Conservation (phyloP, 2,329 filamentous ascomycete species). For the Botrytis medusae region DNA sequence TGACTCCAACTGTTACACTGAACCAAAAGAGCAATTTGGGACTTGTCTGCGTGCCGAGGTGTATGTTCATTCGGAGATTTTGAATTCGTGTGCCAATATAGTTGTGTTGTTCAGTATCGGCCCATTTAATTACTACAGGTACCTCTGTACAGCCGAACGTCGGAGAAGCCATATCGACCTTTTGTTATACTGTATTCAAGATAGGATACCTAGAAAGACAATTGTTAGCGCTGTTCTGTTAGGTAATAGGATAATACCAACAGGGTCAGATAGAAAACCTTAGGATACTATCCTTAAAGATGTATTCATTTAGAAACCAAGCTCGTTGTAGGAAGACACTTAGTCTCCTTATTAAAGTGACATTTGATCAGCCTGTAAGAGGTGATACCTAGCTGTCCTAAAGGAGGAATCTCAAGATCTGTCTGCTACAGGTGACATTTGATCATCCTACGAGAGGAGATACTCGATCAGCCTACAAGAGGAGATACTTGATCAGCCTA, state of each 20-base stretch:
- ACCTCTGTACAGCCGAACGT: not conserved
- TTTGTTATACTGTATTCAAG: not conserved
- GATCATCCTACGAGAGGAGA: not conserved
- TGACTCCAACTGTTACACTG: not conserved
- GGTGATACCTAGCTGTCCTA: not conserved
- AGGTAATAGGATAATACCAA: not conserved
- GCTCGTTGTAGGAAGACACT: not conserved
- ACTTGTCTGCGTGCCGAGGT: not conserved
- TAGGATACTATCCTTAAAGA: not conserved
- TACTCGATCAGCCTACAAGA: not conserved
- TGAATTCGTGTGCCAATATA: conserved; percentile 1
- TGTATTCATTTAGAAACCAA: not conserved
- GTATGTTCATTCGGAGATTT: conserved; percentile 9
- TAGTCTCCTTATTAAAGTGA: not conserved
- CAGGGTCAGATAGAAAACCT: not conserved
- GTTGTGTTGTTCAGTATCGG: not conserved
- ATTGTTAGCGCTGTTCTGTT: not conserved
- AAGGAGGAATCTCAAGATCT: not conserved
- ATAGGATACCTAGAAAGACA: not conserved
- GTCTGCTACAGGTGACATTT: not conserved
- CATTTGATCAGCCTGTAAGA: not conserved
- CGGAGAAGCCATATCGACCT: not conserved
- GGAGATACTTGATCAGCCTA: not conserved
- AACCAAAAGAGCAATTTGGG: conserved; percentile 11
- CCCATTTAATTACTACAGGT: not conserved